phyloP scores from a whole-genome alignment of 2,329 filamentous ascomycete genomes.

The Botrytis fragariae region DNA sequence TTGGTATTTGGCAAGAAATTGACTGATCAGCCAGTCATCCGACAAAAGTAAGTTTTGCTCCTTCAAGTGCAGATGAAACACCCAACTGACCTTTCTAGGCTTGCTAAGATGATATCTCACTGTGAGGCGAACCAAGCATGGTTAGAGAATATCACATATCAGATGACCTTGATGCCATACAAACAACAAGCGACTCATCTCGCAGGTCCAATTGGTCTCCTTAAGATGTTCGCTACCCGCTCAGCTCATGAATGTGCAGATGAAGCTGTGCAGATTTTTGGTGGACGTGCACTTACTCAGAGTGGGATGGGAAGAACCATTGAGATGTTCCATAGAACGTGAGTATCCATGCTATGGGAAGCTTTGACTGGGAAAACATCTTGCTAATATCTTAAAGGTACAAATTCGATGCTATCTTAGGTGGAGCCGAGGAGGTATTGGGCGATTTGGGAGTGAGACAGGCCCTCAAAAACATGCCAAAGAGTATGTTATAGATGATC shows the following conservation, averaged over 20 bases:
- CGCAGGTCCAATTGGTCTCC: constrained; percentile 75
- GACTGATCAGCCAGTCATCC: constrained; percentile 79
- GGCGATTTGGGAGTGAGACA: constrained; percentile 79
- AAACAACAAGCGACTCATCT: constrained; percentile 70
- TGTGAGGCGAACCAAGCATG: constrained; percentile 81
- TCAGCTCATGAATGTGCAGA: constrained; percentile 81
- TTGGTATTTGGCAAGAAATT: constrained; percentile 80
- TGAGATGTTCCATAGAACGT: constrained; percentile 77
- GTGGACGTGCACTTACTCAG: constrained; percentile 76
- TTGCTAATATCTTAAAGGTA: constrained; percentile 25
- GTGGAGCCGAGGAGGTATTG: constrained; percentile 79
- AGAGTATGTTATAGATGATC: constrained; percentile 66
- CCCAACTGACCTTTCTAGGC: constrained; percentile 42
- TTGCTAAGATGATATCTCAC: constrained; percentile 83
- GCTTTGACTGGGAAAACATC: too few relatives aligned
- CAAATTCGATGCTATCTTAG: constrained; percentile 76
- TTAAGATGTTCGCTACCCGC: constrained; percentile 76
- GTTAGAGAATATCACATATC: constrained; percentile 81
- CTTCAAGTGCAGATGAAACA: background rate
- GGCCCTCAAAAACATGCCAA: constrained; percentile 81
- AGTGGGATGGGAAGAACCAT: constrained; percentile 79
- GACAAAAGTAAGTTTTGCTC: constrained; percentile 61
- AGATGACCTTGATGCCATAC: constrained; percentile 85
- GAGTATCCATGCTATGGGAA: constrained; percentile 39
- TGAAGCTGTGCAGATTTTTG: constrained; percentile 82